Evolutionary conservation across 1,284 basidiomycete species (phyloP).

Genomic region (Retiboletus fuscus): DNA sequence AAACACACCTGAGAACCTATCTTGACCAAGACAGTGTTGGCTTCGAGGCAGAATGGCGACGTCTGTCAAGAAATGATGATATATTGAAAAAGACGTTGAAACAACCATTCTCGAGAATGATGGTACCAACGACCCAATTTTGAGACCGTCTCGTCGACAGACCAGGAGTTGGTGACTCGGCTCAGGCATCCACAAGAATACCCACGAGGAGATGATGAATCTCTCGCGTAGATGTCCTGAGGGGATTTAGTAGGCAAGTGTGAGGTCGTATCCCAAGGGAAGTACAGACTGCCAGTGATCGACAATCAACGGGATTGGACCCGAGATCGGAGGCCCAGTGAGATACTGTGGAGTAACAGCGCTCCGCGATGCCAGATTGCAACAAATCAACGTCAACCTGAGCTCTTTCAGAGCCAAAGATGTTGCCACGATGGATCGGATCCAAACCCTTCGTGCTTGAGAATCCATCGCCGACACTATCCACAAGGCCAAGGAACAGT

Average conservation of each 20-base stretch:
- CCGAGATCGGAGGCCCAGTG: too few relatives aligned
- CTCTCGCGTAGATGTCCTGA: constrained; percentile 29
- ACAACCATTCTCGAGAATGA: constrained; percentile 28
- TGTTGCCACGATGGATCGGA: too few relatives aligned
- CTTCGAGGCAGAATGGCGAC: constrained; percentile 10
- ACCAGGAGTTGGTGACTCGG: constrained; percentile 32
- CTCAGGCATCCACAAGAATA: constrained; percentile 46
- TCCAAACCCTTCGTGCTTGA: too few relatives aligned
- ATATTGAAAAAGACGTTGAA: constrained; percentile 48
- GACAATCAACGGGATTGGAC: background rate
- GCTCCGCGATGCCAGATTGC: too few relatives aligned
- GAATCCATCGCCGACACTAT: too few relatives aligned
- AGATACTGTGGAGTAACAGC: too few relatives aligned
- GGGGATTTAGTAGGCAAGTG: constrained; percentile 23
- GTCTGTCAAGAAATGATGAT: constrained; percentile 30
- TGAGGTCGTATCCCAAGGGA: too few relatives aligned
- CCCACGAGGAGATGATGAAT: constrained; percentile 44
- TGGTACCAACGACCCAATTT: constrained; percentile 13
- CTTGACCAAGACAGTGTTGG: constrained; percentile 3
- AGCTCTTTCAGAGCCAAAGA: too few relatives aligned
- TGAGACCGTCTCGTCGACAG: constrained; percentile 32
- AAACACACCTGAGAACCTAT: background rate
- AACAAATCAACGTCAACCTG: too few relatives aligned
- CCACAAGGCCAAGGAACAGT: too few relatives aligned
- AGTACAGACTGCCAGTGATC: too few relatives aligned